These are phyloP conservation scores for Hypomontagnella submonticulosa DNA, from an alignment of 495 filamentous ascomycete genomes.

Conservation along the genomic window DNA sequence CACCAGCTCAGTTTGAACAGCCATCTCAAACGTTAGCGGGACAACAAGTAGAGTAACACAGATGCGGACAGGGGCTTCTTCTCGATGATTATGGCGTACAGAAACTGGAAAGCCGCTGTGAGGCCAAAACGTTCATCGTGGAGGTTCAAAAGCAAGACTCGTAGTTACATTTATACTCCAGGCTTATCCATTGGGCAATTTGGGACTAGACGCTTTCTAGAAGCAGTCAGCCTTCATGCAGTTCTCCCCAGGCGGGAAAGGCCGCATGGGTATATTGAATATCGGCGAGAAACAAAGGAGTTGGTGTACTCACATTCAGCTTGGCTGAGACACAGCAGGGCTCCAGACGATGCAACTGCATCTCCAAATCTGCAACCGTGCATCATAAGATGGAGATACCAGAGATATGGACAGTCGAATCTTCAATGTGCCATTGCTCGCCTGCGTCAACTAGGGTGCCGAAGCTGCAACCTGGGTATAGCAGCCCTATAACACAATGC, in stretches of 20 bases:
- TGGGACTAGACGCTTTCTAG: conserved; percentile 2
- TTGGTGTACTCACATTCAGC: conserved; percentile 17
- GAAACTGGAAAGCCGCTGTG: not conserved
- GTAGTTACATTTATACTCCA: conserved; percentile 11
- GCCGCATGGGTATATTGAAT: not conserved
- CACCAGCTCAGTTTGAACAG: not conserved
- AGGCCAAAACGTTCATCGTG: not conserved
- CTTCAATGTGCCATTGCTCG: conserved; percentile 21
- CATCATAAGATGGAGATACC: conserved; percentile 23
- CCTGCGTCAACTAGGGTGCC: conserved; percentile 21
- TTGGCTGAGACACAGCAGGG: conserved; percentile 30
- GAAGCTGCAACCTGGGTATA: conserved; percentile 6
- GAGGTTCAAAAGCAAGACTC: conserved; percentile 3
- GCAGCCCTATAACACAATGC: conserved; percentile 4
- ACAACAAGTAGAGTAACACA: no score
- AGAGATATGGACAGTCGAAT: conserved; percentile 1
- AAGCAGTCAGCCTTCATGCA: conserved; percentile 19
- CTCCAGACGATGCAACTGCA: conserved; percentile 1
- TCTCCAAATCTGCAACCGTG: conserved; percentile 5
- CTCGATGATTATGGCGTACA: not conserved
- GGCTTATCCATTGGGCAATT: not conserved
- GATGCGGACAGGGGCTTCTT: not conserved
- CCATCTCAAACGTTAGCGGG: no score
- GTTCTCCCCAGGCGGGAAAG: not conserved
- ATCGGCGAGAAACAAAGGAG: conserved; percentile 1